Base-by-base conservation (phyloP, 1,284 basidiomycete species). In the Trametes sp. region DNA sequence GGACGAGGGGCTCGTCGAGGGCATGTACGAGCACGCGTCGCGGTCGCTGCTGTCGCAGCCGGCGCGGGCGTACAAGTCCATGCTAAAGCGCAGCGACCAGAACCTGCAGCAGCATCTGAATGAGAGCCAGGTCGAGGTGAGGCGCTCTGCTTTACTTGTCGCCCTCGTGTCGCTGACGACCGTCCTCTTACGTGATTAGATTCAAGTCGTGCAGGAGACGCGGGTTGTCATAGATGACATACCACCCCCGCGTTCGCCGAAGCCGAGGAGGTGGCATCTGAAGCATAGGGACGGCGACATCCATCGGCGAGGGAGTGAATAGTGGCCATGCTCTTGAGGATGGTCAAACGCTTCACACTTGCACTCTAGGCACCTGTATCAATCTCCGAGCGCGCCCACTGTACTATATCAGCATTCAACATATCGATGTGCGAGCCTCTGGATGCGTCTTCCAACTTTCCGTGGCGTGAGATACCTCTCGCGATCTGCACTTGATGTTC, bases 21-120 rank as follows among this genome's bases (percentile, higher is more conserved):
- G 33, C 42, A 60, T 60, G 45, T 49, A 38, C 45, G 52, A 54
- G 52, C 33, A 50, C 16, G 50, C 52, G 26, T 24, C 21, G 14
- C 11, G 36, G 4, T 13, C 51, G 35, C 7, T 49, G 45, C 29
- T 54, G 26, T 16, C 44, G n/a, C 51, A 53, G 58, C 59, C 59
- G 16, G 31, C 31, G 19, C 44, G 36, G 16, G 46, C 38, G 35
- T 60, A 60, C 53, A 33, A n/a, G 45, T 60, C 59, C 5, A 60
- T 54, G 59, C 29, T 54, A 1, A 54, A 54, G 59, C 59, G 59
- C 33, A 60, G 59, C 52, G 46, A 60, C 10, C 52, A 41, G 35
- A 60, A 53, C n/a, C 28, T 57, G 48, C 58, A 51, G 29, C 44
- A 52, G n/a, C 54, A 57, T 31, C 44, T 60, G 44, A 59, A 57